phyloP scores from a whole-genome alignment of 2,329 filamentous ascomycete genomes.

The Ophiostoma angusticollis region DNA sequence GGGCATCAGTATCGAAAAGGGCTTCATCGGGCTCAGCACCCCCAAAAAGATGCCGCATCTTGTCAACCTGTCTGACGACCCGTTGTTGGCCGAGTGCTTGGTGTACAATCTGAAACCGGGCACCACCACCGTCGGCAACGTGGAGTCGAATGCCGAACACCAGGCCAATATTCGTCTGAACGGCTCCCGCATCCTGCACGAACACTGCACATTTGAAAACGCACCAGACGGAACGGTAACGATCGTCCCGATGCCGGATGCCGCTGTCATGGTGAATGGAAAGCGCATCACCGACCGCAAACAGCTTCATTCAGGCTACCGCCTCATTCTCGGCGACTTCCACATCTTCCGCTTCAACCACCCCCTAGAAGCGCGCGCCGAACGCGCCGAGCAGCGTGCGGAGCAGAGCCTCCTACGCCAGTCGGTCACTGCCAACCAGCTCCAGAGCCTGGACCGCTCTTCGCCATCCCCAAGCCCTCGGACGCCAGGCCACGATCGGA shows the following conservation, averaged over 20 bases:
- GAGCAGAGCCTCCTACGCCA: conserved; percentile 81
- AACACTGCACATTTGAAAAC: conserved; percentile 93
- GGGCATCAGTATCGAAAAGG: conserved; percentile 97
- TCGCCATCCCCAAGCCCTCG: conserved; percentile 47
- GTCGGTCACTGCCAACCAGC: conserved; percentile 53
- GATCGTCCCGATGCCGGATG: conserved; percentile 76
- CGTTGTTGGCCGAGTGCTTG: conserved; percentile 84
- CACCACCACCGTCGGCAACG: conserved; percentile 85
- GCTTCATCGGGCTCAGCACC: conserved; percentile 86
- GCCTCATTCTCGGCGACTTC: conserved; percentile 93
- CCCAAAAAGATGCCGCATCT: conserved; percentile 99
- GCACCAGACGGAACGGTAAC: conserved; percentile 78
- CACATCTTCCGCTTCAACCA: conserved; percentile 99
- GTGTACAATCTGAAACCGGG: conserved; percentile 98
- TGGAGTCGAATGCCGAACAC: conserved; percentile 63
- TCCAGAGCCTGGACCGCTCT: conserved; percentile 43
- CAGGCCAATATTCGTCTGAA: conserved; percentile 86
- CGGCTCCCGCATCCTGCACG: conserved; percentile 78
- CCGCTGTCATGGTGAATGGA: conserved; percentile 96
- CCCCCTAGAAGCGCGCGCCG: conserved; percentile 85
- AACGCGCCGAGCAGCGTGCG: conserved; percentile 66
- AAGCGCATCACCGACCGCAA: conserved; percentile 76
- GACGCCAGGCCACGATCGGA: conserved; percentile 61
- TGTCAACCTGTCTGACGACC: conserved; percentile 93
- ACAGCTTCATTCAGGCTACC: conserved; percentile 78